Conservation (phyloP, 2,329 filamentous ascomycete species). For the Grosmannia penicillata region DNA sequence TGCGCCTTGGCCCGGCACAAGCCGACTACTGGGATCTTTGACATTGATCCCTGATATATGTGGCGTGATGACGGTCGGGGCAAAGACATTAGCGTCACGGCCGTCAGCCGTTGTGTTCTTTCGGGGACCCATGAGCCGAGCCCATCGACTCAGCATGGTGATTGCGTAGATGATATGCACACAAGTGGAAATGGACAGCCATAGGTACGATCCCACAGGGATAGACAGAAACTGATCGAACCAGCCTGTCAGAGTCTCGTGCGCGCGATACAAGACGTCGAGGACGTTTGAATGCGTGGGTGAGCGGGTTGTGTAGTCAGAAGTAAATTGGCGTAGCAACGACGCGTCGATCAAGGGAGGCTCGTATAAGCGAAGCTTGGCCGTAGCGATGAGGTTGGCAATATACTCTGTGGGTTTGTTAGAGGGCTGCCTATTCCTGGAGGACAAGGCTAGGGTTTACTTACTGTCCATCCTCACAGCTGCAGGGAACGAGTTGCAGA, state of each 20-base stretch:
- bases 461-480: constrained; percentile 23
- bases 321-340: constrained; percentile 25
- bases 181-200: constrained; percentile 28
- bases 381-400: constrained; percentile 23
- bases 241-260: constrained; percentile 29
- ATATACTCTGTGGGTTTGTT: constrained; percentile 19
- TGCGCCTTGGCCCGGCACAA: constrained; percentile 5
- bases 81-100: not conserved
- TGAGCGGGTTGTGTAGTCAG: constrained; percentile 16
- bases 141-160: constrained; percentile 35
- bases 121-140: constrained; percentile 23
- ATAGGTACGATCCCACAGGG: constrained; percentile 25
- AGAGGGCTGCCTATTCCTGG: not conserved
- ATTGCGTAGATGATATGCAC: constrained; percentile 34
- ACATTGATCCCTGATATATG: not conserved
- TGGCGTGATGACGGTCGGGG: not conserved
- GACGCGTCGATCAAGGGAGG: constrained; percentile 25
- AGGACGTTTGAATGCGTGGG: constrained; percentile 23
- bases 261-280: constrained; percentile 34
- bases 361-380: constrained; percentile 30
- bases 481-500: constrained; percentile 20
- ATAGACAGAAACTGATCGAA: constrained; percentile 33
- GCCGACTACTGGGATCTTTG: constrained; percentile 3
- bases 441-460: constrained; percentile 7
- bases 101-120: not conserved